Evolutionary conservation across 2,329 filamentous ascomycete genomes (phyloP).

Genomic region (Leptographium flavum): DNA sequence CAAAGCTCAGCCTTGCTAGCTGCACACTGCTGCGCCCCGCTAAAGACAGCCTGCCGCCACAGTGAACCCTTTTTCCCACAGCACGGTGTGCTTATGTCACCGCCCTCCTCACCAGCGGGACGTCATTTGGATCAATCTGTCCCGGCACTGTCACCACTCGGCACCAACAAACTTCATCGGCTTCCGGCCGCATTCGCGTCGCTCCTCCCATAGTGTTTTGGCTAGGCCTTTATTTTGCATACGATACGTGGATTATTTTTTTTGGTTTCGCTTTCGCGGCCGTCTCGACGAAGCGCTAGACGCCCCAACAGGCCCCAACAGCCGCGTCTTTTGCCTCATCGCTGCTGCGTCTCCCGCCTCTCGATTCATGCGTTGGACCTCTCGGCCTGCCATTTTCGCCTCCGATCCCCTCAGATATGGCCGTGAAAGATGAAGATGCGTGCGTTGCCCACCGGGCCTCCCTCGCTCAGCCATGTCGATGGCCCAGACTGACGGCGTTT

Average conservation of each 20-base stretch:
- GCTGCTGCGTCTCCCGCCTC: neutral
- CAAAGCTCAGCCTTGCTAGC: too few species aligned
- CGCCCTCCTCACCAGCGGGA: neutral
- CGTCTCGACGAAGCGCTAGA: neutral
- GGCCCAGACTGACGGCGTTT: neutral
- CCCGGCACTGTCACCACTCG: neutral
- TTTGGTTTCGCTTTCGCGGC: neutral
- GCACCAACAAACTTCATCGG: neutral
- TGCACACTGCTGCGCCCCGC: too few species aligned
- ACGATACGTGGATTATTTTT: neutral
- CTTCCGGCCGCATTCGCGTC: neutral
- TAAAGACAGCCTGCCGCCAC: neutral
- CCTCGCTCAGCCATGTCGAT: neutral
- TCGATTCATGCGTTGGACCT: neutral
- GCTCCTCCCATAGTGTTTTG: neutral
- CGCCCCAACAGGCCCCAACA: neutral
- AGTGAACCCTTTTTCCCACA: neutral
- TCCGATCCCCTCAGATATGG: slow-evolving; percentile 28
- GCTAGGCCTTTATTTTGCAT: neutral
- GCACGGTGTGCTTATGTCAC: neutral
- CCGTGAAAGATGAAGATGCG: slow-evolving; percentile 38
- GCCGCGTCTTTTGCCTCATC: neutral
- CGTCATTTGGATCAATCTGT: neutral
- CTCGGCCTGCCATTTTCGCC: slow-evolving; percentile 6
- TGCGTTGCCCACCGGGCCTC: slow-evolving; percentile 18